Conservation (phyloP, 805 yeast genomes). For the Candida rishiriensis region DNA sequence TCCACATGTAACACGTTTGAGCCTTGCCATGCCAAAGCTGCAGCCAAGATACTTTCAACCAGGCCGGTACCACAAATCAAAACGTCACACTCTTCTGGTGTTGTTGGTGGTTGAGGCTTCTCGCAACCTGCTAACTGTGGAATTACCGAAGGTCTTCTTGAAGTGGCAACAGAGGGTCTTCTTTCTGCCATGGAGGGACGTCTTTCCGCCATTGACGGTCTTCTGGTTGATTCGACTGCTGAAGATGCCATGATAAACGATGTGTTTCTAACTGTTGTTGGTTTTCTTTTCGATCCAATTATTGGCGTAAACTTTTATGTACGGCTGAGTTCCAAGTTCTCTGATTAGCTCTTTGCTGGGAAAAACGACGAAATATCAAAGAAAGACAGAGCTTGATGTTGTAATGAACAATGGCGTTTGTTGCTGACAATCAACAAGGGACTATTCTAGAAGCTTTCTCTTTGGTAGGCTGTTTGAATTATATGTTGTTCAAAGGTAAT, state of each 20-base stretch:
- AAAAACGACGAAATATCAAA: too few relatives aligned
- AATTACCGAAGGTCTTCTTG: slow-evolving; percentile 38
- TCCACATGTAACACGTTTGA: slow-evolving; percentile 90
- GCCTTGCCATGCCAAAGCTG: slow-evolving; percentile 98
- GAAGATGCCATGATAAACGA: slow-evolving; percentile 12
- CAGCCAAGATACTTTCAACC: slow-evolving; percentile 82
- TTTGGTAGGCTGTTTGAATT: too few relatives aligned
- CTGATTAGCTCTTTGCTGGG: too few relatives aligned
- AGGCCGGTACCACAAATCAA: slow-evolving; percentile 91
- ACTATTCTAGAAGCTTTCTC: too few relatives aligned
- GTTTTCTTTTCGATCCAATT: too few relatives aligned
- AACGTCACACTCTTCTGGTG: slow-evolving; percentile 79
- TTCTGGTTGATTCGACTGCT: slow-evolving; percentile 32
- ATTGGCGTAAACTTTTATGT: too few relatives aligned
- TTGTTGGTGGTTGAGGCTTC: slow-evolving; percentile 57
- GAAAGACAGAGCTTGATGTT: too few relatives aligned
- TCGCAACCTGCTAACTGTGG: slow-evolving; percentile 78
- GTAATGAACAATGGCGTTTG: too few relatives aligned
- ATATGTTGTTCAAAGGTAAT: too few relatives aligned
- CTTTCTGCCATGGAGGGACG: slow-evolving; percentile 48
- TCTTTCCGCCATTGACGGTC: slow-evolving; percentile 66
- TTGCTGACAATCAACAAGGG: too few relatives aligned
- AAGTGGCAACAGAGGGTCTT: slow-evolving; percentile 26
- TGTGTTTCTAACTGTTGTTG: too few relatives aligned
- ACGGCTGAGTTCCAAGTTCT: too few relatives aligned